phyloP scores from a whole-genome alignment of 164 flowering plant genomes.

The Aristolochia californica region DNA sequence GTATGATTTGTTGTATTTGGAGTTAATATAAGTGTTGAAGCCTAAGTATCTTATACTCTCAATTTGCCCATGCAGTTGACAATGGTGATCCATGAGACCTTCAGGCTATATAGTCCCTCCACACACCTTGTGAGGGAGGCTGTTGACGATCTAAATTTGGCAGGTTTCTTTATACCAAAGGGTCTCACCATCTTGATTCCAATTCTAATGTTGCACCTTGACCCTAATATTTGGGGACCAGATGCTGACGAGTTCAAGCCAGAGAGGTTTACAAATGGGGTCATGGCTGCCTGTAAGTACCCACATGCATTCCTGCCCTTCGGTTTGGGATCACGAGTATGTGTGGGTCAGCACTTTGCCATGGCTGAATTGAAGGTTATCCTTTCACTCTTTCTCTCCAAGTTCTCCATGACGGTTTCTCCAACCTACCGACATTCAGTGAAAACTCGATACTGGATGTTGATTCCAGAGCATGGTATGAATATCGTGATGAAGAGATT shows the following conservation, averaged over 20 bases:
- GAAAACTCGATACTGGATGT: background rate
- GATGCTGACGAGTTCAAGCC: constrained; percentile 12
- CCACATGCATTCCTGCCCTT: constrained; percentile 7
- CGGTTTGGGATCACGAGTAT: constrained; percentile 2
- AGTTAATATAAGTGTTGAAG: background rate
- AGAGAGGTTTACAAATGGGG: constrained; percentile 7
- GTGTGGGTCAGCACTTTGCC: constrained; percentile 2
- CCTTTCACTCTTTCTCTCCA: constrained; percentile 2
- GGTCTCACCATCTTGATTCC: constrained; percentile 1
- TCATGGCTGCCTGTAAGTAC: constrained; percentile 5
- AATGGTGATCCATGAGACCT: too few species aligned
- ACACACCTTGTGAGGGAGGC: too few species aligned
- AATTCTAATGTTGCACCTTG: constrained; percentile 1
- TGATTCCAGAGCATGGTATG: constrained; percentile 10
- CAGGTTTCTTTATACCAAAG: background rate
- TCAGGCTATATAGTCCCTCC: too few species aligned
- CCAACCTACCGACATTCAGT: constrained; percentile 10
- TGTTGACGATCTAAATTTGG: too few species aligned
- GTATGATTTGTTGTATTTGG: too few species aligned
- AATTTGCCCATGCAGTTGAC: too few species aligned
- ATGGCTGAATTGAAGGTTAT: constrained; percentile 3
- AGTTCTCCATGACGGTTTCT: constrained; percentile 9
- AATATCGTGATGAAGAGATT: constrained; percentile 5
- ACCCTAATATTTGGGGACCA: constrained; percentile 8
- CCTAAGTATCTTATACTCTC: background rate